Conservation (phyloP, 148 eudicot genomes). For the Vaccinium corymbosum region DNA sequence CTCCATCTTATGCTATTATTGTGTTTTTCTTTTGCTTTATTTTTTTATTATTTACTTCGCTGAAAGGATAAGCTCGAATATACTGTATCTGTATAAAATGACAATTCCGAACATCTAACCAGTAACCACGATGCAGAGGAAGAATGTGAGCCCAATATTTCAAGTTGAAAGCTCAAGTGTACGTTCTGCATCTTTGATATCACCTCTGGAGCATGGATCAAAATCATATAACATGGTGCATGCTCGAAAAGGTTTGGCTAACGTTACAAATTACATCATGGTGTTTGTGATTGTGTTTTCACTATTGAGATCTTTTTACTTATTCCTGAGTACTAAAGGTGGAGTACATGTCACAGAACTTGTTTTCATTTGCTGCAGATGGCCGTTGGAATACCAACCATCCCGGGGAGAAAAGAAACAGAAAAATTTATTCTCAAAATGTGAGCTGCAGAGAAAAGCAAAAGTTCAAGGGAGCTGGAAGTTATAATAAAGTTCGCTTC, state of each 20-base stretch:
- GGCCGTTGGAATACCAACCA: slow-evolving; percentile 10
- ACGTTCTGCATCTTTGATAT: slow-evolving; percentile 21
- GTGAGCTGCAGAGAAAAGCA: slow-evolving; percentile 19
- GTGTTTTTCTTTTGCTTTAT: background rate
- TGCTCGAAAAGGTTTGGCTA: slow-evolving; percentile 27
- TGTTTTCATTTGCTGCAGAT: slow-evolving; percentile 29
- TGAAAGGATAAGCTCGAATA: background rate
- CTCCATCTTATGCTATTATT: slow-evolving; percentile 6
- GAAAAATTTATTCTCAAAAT: slow-evolving; percentile 17
- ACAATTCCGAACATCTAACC: background rate
- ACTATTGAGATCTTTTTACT: background rate
- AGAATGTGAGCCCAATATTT: slow-evolving; percentile 27
- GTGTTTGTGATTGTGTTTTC: slow-evolving; percentile 8
- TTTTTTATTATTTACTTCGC: background rate
- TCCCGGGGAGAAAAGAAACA: slow-evolving; percentile 17
- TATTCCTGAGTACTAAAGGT: background rate
- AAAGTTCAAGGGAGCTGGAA: slow-evolving; percentile 15
- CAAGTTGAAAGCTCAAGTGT: slow-evolving; percentile 26
- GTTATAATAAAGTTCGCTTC: slow-evolving; percentile 29
- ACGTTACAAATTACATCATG: background rate
- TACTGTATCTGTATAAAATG: background rate
- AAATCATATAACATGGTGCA: slow-evolving; percentile 18
- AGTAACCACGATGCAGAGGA: slow-evolving; percentile 32
- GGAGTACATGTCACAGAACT: background rate
- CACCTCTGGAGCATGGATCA: slow-evolving; percentile 24